These are phyloP conservation scores for Chytridium lagenaria DNA, from an alignment of 371 early-diverging fungal species.

Conservation along the genomic window DNA sequence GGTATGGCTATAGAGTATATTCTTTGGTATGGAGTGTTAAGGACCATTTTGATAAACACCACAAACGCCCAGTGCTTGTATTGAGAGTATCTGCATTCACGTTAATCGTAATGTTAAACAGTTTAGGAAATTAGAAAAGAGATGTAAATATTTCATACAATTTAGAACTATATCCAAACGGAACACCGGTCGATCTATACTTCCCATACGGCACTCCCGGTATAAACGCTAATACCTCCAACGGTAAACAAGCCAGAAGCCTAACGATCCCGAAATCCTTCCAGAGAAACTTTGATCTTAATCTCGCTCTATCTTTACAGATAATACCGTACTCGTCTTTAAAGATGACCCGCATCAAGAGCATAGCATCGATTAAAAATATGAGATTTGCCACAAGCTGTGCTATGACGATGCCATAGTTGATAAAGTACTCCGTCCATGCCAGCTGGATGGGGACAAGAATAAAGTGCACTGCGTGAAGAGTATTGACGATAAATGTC, in stretches of 20 bases:
- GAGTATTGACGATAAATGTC: conserved; percentile 24
- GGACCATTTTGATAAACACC: conserved; percentile 33
- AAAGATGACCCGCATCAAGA: conserved; percentile 28
- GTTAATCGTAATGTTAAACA: conserved; percentile 1
- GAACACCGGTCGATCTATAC: neutral
- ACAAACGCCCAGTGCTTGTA: conserved; percentile 39
- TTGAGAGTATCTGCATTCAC: conserved; percentile 23
- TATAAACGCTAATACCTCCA: conserved; percentile 25
- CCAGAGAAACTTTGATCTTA: conserved; percentile 24
- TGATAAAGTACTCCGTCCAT: conserved; percentile 39
- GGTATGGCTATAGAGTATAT: conserved; percentile 30
- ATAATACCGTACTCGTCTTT: conserved; percentile 39
- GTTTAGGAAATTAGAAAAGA: neutral
- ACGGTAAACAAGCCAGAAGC: conserved; percentile 29
- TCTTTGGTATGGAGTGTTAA: conserved; percentile 30
- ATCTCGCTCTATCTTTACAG: conserved; percentile 12
- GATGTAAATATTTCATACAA: neutral
- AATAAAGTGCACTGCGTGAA: conserved; percentile 31
- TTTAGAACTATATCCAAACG: conserved; percentile 4
- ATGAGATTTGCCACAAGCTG: conserved; percentile 30
- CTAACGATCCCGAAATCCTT: conserved; percentile 18
- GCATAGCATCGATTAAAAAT: conserved; percentile 36
- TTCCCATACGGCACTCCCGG: neutral
- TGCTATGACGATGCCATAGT: conserved; percentile 21
- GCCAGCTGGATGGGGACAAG: conserved; percentile 31